These are phyloP conservation scores for Jasminum sambac DNA, from an alignment of 257 asterid species.

Conservation along the genomic window DNA sequence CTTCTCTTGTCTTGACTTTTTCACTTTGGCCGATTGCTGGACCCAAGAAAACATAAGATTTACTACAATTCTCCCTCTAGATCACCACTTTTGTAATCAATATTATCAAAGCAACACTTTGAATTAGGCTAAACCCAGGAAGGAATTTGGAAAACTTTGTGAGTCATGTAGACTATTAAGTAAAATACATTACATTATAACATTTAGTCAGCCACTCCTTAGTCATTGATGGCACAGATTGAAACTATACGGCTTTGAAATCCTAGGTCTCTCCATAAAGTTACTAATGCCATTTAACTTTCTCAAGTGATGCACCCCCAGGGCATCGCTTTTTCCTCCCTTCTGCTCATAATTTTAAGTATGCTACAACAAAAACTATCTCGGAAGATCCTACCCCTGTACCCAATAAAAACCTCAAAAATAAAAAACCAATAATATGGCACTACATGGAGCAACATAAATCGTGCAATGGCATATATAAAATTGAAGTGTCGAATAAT, in stretches of 20 bases:
- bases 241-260: slow-evolving; percentile 16
- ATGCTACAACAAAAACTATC: not conserved
- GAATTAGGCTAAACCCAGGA: slow-evolving; percentile 17
- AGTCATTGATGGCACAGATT: slow-evolving; percentile 19
- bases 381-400: not conserved
- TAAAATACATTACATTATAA: slow-evolving; percentile 28
- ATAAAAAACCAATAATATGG: not conserved
- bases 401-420: not conserved
- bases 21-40: too few relatives aligned
- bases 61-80: too few relatives aligned
- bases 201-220: slow-evolving; percentile 33
- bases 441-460: not conserved
- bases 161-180: not conserved
- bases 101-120: too few relatives aligned
- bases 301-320: slow-evolving; percentile 29
- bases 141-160: not conserved
- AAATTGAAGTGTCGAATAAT: not conserved
- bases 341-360: not conserved
- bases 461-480: not conserved
- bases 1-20: too few relatives aligned
- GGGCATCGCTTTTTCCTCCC: slow-evolving; percentile 23
- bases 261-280: slow-evolving; percentile 31
- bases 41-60: too few relatives aligned
- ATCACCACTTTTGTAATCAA: too few relatives aligned
- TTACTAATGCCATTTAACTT: slow-evolving; percentile 45